Conservation (phyloP, 352 stramenopile genomes). For the Phytophthora macrochlamydospora region DNA sequence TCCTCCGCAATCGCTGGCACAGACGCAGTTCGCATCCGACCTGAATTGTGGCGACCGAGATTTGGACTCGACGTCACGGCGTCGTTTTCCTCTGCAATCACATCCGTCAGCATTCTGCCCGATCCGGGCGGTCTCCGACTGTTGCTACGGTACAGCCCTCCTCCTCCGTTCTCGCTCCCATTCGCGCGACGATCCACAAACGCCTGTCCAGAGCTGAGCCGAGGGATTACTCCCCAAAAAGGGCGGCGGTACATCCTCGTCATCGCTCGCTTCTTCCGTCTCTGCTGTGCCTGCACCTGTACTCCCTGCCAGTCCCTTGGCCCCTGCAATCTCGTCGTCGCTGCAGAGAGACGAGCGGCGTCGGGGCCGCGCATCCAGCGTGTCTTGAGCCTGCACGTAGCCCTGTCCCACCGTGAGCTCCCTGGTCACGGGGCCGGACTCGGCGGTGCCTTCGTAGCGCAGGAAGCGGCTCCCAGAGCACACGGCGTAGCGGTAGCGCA, state of each 20-base stretch:
- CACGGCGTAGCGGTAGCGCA: conserved; percentile 88
- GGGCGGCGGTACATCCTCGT: conserved; percentile 26
- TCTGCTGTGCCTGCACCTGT: conserved; percentile 6
- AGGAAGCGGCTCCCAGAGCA: conserved; percentile 81
- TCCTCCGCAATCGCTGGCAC: conserved; percentile 12
- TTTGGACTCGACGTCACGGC: conserved; percentile 4
- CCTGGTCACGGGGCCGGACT: conserved; percentile 37
- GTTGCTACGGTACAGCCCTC: conserved; percentile 20
- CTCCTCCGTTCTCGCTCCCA: conserved; percentile 41
- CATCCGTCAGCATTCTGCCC: conserved; percentile 40
- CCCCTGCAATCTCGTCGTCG: conserved; percentile 17
- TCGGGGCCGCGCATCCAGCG: conserved; percentile 53
- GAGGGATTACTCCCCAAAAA: conserved; percentile 68
- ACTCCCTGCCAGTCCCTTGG: neutral
- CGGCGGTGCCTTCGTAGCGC: conserved; percentile 68
- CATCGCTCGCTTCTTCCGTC: conserved; percentile 15
- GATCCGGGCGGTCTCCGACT: conserved; percentile 17
- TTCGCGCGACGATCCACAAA: conserved; percentile 79
- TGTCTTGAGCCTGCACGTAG: conserved; percentile 80
- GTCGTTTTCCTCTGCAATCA: conserved; percentile 59
- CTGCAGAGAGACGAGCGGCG: conserved; percentile 24
- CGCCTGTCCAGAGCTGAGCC: conserved; percentile 83
- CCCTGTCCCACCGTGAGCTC: conserved; percentile 63
- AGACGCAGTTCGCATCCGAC: conserved; percentile 5
- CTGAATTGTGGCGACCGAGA: neutral